Percentiles rank a stretch among this genome's conserved stretches.
phyloP scores from a whole-genome alignment of 2,329 filamentous ascomycete species.

The Talaromyces atroroseus region DNA sequence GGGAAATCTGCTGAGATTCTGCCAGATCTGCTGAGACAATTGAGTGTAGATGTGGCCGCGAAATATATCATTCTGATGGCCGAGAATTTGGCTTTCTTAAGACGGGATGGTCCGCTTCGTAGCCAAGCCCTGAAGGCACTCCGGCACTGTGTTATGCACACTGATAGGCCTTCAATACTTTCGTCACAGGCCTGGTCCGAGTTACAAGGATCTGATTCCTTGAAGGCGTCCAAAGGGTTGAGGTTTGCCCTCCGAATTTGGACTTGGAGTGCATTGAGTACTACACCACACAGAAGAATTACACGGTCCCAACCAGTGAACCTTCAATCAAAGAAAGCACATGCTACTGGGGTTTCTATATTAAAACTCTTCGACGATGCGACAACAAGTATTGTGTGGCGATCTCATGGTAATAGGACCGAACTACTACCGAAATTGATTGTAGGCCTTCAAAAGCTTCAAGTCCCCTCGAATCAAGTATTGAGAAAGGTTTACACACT shows the following conservation, averaged over 20 bases:
- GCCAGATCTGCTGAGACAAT: conserved; percentile 16
- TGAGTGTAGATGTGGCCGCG: conserved; percentile 22
- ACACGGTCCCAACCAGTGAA: conserved; percentile 15
- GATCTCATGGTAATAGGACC: conserved; percentile 13
- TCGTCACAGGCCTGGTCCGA: conserved; percentile 24
- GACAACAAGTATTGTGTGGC: conserved; percentile 11
- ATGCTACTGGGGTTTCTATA: conserved; percentile 20
- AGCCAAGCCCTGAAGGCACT: conserved; percentile 25
- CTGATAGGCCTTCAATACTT: conserved; percentile 19
- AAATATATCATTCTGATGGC: conserved; percentile 29
- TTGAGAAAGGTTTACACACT: conserved; percentile 24
- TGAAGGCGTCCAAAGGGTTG: conserved; percentile 12
- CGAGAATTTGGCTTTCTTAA: conserved; percentile 24
- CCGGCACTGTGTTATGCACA: conserved; percentile 22
- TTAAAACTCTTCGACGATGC: conserved; percentile 25
- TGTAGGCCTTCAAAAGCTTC: conserved; percentile 24
- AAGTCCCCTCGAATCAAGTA: conserved; percentile 27
- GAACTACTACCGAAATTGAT: conserved; percentile 25
- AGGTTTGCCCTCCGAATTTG: conserved; percentile 29
- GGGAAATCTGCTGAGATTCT: neutral
- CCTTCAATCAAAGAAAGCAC: conserved; percentile 15
- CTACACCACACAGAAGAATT: conserved; percentile 17
- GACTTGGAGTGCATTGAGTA: conserved; percentile 25
- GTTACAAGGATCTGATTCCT: conserved; percentile 6
- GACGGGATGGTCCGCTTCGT: conserved; percentile 14